Evolutionary conservation across 2,329 filamentous ascomycete genomes (phyloP).

Genomic region (Botrytis tulipae): DNA sequence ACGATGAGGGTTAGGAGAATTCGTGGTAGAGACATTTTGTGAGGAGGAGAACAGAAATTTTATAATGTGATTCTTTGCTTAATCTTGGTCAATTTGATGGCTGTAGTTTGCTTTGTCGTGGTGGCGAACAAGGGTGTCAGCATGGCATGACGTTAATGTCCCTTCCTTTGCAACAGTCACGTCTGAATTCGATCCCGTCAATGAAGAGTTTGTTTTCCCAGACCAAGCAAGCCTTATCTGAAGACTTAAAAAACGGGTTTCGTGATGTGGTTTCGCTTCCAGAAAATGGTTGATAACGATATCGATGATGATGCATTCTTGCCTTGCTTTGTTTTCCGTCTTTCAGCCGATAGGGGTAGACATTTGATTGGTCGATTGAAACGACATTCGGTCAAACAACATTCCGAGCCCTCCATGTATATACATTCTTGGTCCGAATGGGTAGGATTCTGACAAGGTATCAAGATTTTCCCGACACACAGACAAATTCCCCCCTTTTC

Average conservation of each 20-base stretch:
- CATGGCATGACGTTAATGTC: not conserved
- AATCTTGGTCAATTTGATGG: not conserved
- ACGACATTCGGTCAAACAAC: not conserved
- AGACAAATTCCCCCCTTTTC: not conserved
- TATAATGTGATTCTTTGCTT: not conserved
- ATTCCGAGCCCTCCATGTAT: not conserved
- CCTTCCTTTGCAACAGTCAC: not conserved
- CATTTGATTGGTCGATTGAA: not conserved
- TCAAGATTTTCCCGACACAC: not conserved
- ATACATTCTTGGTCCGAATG: not conserved
- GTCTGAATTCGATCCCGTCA: not conserved
- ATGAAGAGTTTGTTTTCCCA: not conserved
- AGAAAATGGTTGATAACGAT: not conserved
- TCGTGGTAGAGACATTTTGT: slow-evolving; percentile 7
- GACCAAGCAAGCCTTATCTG: not conserved
- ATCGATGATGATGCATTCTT: not conserved
- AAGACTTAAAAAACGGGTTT: not conserved
- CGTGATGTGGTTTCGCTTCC: not conserved
- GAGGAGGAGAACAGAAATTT: not conserved
- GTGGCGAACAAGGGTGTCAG: not conserved
- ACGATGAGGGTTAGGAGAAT: slow-evolving; percentile 13
- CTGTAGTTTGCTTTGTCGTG: not conserved
- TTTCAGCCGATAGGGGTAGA: not conserved
- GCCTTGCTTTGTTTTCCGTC: not conserved
- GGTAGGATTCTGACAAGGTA: not conserved